Base-by-base conservation (phyloP, 1,139 yeast species). In the Kodamaea anthophila region DNA sequence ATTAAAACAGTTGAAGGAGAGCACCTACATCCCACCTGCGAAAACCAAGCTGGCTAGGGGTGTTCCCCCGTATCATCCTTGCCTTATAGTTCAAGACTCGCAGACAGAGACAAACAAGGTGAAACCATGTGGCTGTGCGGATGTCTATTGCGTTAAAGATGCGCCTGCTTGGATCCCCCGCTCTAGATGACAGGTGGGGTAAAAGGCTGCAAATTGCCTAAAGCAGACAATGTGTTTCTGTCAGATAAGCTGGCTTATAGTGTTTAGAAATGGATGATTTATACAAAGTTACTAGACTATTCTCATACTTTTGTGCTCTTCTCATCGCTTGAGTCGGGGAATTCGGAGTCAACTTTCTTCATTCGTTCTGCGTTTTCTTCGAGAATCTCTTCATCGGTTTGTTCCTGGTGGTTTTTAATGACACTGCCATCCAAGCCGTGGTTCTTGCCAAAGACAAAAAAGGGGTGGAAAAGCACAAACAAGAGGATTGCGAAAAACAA, bases 121-220 rank as follows among this genome's bases (percentile, higher is more conserved):
- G 24, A 63, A 64, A 36, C 52, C 56, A 4, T 65, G 71, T 43
- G 72, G 72, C 4, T 65, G 71, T 44, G 60, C 69, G 4, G 70
- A 61, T 41, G 38, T 41, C n/a, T 60, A 62, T 41, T 65, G 70
- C 38, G 63, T 65, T 14, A 63, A 54, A 38, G 57, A 62, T 36
- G 70, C 67, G 1, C 58, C 67, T 2, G 50, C 42, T 9, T 64
- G 70, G 70, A 65, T 65, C 23, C 71, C 70, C 1, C 46, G 53
- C 26, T 58, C 46, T 5, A 35, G 34, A 25, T 29, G 12, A n/a
- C n/a, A n/a, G n/a, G n/a, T n/a, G n/a, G n/a, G n/a, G n/a, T n/a
- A n/a, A n/a, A n/a, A n/a, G n/a, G n/a, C n/a, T n/a, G n/a, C n/a
- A n/a, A n/a, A n/a, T n/a, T n/a, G n/a, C n/a, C n/a, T n/a, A n/a